Base-by-base conservation (phyloP, 768 basidiomycete genomes). In the Lepiota brunneoincarnata region DNA sequence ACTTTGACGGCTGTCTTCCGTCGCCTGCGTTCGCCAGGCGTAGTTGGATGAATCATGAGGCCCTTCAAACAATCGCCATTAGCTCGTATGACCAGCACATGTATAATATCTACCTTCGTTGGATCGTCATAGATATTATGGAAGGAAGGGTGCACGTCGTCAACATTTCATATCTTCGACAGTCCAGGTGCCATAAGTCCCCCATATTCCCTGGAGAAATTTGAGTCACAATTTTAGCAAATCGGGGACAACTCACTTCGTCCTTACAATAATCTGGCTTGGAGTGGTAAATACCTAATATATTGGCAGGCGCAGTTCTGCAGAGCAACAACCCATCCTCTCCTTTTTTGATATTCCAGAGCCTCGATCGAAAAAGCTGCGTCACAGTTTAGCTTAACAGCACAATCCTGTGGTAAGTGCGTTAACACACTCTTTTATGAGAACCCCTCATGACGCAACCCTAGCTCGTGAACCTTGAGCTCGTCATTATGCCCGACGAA, bases 1-100 rank as follows among this genome's bases (percentile, higher is more conserved):
- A 87, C 83, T 0, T 60, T 88, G 34, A 84, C 80, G 74, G 78
- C 77, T 14, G 72, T 88, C 10, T 87, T 89, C 66, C 74, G 86
- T 56, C 78, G 87, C 18, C 71, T 89, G 42, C 77, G 84, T 20
- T 86, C 86, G 21, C 86, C 85, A 12, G 70, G 62, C 45, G 57
- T 70, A 18, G 54, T 66, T 23, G 58, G 60, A 12, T 56, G 43
- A 49, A 43, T 31, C 12, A 56, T 53, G 37, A 54, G 31, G 55
- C 20, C 45, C 20, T 40, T 17, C 34, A 43, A 24, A 20, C 17
- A 23, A 35, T 31, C 17, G 18, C 18, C n/a, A 28, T 45, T 21
- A 36, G 39, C 40, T 53, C 28, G 43, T 52, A 28, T 53, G 36
- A 39, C 43, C 44, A 41, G 36, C 37, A n/a, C 35, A 38, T 53